Conservation (phyloP, 768 basidiomycete genomes). For the Lactarius evosmus region DNA sequence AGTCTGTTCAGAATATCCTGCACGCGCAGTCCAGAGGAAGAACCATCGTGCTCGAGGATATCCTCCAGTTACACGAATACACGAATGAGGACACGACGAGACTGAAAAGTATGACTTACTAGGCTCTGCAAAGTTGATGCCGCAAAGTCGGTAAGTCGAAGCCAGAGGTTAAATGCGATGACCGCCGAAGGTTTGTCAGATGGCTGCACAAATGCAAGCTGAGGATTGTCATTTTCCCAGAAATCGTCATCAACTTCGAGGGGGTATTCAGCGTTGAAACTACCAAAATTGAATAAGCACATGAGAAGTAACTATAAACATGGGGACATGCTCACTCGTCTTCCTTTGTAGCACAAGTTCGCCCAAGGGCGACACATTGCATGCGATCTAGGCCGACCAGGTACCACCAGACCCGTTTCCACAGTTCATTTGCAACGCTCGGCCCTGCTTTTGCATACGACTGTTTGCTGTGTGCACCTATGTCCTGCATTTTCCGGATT, state of each 20-base stretch:
- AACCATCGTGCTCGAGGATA: conserved; percentile 5
- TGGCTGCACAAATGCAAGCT: conserved; percentile 47
- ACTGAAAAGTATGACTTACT: conserved; percentile 32
- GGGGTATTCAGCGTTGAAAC: conserved; percentile 50
- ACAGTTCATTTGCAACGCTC: conserved; percentile 46
- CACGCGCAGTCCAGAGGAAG: conserved; percentile 27
- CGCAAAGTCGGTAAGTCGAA: conserved; percentile 47
- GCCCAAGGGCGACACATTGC: conserved; percentile 50
- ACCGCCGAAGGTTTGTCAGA: conserved; percentile 40
- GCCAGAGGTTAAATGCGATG: conserved; percentile 41
- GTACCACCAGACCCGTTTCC: conserved; percentile 53
- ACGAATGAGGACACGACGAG: neutral
- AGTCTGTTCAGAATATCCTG: conserved; percentile 42
- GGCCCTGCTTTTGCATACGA: conserved; percentile 33
- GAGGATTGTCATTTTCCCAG: conserved; percentile 44
- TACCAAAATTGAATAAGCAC: conserved; percentile 24
- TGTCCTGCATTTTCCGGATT: conserved; percentile 55
- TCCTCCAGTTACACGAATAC: conserved; percentile 8
- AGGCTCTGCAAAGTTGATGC: conserved; percentile 45
- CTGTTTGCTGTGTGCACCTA: conserved; percentile 47
- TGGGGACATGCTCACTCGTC: conserved; percentile 54
- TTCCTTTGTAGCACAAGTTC: conserved; percentile 54
- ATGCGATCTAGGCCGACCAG: conserved; percentile 60
- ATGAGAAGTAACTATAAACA: neutral
- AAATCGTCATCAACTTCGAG: conserved; percentile 56